Evolutionary conservation across 1,139 yeast species (phyloP).

Genomic region (Saccharomyces hybrid): DNA sequence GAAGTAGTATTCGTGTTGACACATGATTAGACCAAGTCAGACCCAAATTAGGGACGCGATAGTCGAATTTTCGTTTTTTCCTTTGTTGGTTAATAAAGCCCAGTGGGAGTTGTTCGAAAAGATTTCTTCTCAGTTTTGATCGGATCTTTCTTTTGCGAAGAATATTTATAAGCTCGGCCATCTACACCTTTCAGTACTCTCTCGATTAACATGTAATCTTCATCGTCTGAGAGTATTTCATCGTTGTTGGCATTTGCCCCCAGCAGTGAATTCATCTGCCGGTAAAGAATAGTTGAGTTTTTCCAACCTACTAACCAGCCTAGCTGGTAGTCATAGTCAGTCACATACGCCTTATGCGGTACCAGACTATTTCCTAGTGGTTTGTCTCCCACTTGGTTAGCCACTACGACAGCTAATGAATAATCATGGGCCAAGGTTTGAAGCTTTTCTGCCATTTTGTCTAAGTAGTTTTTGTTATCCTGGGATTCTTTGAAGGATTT

Average conservation of each 20-base stretch:
- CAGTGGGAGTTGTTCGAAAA: background rate
- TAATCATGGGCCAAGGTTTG: slow-evolving; percentile 42
- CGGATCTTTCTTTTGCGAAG: background rate
- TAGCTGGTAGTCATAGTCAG: slow-evolving; percentile 57
- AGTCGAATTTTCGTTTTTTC: slow-evolving; percentile 23
- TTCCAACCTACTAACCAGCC: slow-evolving; percentile 79
- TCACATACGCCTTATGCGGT: slow-evolving; percentile 28
- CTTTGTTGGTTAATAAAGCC: background rate
- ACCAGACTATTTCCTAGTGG: slow-evolving; percentile 30
- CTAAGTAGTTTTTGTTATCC: slow-evolving; percentile 40
- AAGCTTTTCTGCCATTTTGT: slow-evolving; percentile 43
- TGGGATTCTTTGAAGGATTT: slow-evolving; percentile 32
- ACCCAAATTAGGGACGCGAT: slow-evolving; percentile 38
- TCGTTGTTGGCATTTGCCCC: slow-evolving; percentile 7
- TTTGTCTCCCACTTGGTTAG: slow-evolving; percentile 75
- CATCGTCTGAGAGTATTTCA: slow-evolving; percentile 29
- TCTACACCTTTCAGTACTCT: slow-evolving; percentile 3
- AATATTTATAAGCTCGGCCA: background rate
- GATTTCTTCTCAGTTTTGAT: background rate
- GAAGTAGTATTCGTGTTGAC: slow-evolving; percentile 36
- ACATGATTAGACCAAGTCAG: slow-evolving; percentile 39
- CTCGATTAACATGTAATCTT: slow-evolving; percentile 26
- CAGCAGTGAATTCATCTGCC: slow-evolving; percentile 23
- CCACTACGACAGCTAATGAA: slow-evolving; percentile 57
- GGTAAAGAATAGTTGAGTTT: slow-evolving; percentile 32